phyloP scores from a whole-genome alignment of 1,139 yeast genomes.

The Hyphopichia buzzinii region DNA sequence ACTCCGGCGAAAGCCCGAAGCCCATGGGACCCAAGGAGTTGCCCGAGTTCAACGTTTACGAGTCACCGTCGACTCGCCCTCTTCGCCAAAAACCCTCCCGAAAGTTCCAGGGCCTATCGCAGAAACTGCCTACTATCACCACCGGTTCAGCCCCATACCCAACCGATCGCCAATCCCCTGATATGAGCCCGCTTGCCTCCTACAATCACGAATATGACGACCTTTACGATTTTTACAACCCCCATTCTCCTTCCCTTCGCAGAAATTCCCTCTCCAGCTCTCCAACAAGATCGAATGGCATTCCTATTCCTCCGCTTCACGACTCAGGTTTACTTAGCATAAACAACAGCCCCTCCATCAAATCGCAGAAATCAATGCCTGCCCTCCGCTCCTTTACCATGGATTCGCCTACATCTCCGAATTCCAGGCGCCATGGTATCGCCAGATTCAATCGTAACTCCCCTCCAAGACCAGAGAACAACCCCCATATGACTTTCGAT shows the following conservation, averaged over 20 bases:
- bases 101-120: slow-evolving; percentile 3
- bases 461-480: not conserved
- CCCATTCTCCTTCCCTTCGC: slow-evolving; percentile 2
- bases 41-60: slow-evolving; percentile 28
- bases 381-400: not conserved
- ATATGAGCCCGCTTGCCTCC: not conserved
- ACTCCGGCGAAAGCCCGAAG: slow-evolving; percentile 29
- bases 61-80: not conserved
- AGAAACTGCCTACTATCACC: slow-evolving; percentile 1
- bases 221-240: slow-evolving; percentile 2
- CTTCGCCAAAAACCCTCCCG: not conserved
- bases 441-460: not conserved
- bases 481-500: not conserved
- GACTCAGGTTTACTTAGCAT: slow-evolving; percentile 4
- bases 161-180: not conserved
- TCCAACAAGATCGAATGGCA: slow-evolving; percentile 14
- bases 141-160: slow-evolving; percentile 10
- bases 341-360: slow-evolving; percentile 2
- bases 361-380: slow-evolving; percentile 4
- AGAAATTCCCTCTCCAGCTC: slow-evolving; percentile 7
- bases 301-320: slow-evolving; percentile 18
- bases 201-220: slow-evolving; percentile 3
- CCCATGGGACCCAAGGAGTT: slow-evolving; percentile 46
- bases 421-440: slow-evolving; percentile 2
- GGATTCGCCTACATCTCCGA: slow-evolving; percentile 1